These are phyloP conservation scores for Austroboletus eburneus DNA, from an alignment of 768 basidiomycete species.

Conservation along the genomic window DNA sequence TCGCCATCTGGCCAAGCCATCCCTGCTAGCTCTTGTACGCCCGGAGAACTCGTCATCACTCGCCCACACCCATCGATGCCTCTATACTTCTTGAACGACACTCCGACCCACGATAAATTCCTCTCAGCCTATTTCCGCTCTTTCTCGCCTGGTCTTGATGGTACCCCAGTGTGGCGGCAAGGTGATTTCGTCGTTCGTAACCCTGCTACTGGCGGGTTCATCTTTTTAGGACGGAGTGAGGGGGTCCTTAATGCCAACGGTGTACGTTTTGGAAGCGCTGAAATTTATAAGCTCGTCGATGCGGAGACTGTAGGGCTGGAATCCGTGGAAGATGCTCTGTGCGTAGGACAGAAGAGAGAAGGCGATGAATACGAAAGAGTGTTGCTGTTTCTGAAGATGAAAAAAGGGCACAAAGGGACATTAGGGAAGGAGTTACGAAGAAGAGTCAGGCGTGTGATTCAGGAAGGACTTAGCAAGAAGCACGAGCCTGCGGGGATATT, in stretches of 20 bases:
- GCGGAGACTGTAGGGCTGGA: constrained; percentile 42
- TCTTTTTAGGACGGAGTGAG: constrained; percentile 65
- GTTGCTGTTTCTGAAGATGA: constrained; percentile 70
- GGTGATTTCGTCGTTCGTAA: constrained; percentile 67
- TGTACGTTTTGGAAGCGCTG: constrained; percentile 76
- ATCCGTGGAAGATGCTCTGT: constrained; percentile 63
- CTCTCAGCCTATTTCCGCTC: constrained; percentile 59
- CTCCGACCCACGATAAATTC: constrained; percentile 47
- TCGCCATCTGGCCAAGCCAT: constrained; percentile 56
- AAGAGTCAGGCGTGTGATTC: constrained; percentile 54
- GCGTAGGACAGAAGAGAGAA: constrained; percentile 64
- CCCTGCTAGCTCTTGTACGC: constrained; percentile 47
- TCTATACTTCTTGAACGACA: constrained; percentile 64
- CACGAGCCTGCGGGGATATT: constrained; percentile 74
- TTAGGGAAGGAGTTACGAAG: constrained; percentile 56
- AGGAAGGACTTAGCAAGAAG: constrained; percentile 56
- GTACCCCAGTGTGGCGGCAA: constrained; percentile 58
- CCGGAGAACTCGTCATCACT: constrained; percentile 65
- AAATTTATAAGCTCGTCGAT: constrained; percentile 68
- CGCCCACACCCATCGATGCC: constrained; percentile 70
- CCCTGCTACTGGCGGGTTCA: constrained; percentile 54
- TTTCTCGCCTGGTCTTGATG: constrained; percentile 46
- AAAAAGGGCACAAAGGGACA: constrained; percentile 40
- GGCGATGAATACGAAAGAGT: constrained; percentile 71
- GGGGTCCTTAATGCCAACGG: constrained; percentile 78